A percentile compares a stretch with the other conserved stretches of the same genome.
Conservation (phyloP, 805 yeast genomes). For the Ogataea trehalophila region DNA sequence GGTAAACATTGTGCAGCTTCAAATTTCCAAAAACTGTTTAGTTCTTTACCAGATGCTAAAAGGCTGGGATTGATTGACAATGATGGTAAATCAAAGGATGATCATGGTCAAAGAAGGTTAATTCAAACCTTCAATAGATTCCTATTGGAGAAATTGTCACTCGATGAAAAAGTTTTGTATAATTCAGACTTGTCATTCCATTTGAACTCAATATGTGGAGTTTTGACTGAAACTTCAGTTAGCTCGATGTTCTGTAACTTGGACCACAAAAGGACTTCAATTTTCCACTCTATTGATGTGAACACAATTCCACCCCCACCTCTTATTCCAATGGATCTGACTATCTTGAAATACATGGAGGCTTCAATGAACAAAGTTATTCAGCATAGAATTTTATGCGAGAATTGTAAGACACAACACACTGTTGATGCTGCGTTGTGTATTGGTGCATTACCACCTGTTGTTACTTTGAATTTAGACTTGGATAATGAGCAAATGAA, state of each 20-base stretch:
- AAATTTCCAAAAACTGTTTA: conserved; percentile 61
- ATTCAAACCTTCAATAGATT: conserved; percentile 56
- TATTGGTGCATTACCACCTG: conserved; percentile 56
- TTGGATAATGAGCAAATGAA: conserved; percentile 52
- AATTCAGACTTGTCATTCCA: conserved; percentile 11
- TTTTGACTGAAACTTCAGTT: conserved; percentile 39
- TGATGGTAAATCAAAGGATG: conserved; percentile 42
- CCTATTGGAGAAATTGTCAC: conserved; percentile 45
- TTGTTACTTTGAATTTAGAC: conserved; percentile 57
- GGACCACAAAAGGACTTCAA: conserved; percentile 30
- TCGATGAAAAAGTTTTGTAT: conserved; percentile 41
- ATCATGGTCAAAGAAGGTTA: conserved; percentile 38
- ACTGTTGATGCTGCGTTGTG: conserved; percentile 48
- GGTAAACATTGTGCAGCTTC: conserved; percentile 78
- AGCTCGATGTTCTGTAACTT: conserved; percentile 37
- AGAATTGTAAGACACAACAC: conserved; percentile 47
- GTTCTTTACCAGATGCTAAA: conserved; percentile 45
- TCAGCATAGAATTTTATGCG: conserved; percentile 49
- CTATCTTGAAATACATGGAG: conserved; percentile 55
- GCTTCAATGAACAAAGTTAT: conserved; percentile 50
- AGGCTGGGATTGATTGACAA: conserved; percentile 48
- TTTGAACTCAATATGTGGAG: conserved; percentile 34
- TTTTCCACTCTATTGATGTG: conserved; percentile 40
- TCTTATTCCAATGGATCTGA: conserved; percentile 23
- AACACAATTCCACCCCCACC: conserved; percentile 33